Conservation (phyloP, 495 filamentous ascomycete species). For the Neurospora terricola region DNA sequence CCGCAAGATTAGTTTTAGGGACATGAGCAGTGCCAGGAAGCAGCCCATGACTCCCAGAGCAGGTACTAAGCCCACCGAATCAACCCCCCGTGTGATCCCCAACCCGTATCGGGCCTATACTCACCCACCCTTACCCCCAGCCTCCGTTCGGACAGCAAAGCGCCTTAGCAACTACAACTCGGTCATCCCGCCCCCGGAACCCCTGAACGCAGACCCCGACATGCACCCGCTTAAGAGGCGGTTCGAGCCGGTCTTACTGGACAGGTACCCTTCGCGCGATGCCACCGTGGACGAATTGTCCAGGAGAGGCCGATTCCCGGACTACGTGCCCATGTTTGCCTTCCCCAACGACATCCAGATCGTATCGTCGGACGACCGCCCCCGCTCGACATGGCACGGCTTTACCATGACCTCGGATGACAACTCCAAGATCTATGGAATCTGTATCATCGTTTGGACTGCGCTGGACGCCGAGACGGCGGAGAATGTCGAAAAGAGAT, state of each 20-base stretch:
- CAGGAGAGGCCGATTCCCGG: conserved; percentile 79
- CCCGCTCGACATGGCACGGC: conserved; percentile 92
- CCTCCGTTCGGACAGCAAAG: conserved; percentile 81
- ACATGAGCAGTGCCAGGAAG: conserved; percentile 91
- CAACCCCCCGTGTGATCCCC: conserved; percentile 10
- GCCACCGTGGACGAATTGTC: conserved; percentile 68
- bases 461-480: conserved; percentile 73
- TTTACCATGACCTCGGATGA: conserved; percentile 96
- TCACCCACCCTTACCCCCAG: conserved; percentile 33
- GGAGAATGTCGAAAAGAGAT: conserved; percentile 80
- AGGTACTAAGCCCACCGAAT: conserved; percentile 42
- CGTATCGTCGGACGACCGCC: conserved; percentile 87
- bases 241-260: conserved; percentile 88
- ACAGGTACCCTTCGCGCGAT: conserved; percentile 79
- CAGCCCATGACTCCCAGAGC: conserved; percentile 66
- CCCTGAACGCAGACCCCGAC: conserved; percentile 75
- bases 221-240: conserved; percentile 92
- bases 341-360: conserved; percentile 98
- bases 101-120: conserved; percentile 5
- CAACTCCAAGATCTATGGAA: conserved; percentile 82
- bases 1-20: conserved; percentile 76
- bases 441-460: conserved; percentile 88
- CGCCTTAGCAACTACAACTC: conserved; percentile 96
- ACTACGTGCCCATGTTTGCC: conserved; percentile 98
- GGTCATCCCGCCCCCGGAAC: conserved; percentile 88